phyloP scores from a whole-genome alignment of 768 basidiomycete species.

The Leccinum rimulosum region DNA sequence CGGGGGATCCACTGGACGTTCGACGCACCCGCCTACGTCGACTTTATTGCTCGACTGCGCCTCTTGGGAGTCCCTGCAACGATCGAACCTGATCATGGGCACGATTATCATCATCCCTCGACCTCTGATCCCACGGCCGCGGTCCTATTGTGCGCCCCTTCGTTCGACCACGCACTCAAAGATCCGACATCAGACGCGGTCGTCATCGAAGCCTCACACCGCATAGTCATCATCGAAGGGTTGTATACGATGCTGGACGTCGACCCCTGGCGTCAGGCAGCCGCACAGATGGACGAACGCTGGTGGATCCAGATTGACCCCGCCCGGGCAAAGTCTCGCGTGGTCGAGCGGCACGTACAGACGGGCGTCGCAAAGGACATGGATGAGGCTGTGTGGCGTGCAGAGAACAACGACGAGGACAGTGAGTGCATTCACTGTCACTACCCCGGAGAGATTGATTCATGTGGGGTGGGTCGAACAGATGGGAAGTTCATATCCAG shows the following conservation, averaged over 20 bases:
- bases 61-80: slow-evolving; percentile 20
- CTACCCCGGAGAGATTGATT: neutral
- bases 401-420: slow-evolving; percentile 75
- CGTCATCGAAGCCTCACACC: slow-evolving; percentile 57
- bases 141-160: slow-evolving; percentile 44
- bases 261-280: slow-evolving; percentile 69
- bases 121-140: slow-evolving; percentile 61
- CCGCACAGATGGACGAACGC: slow-evolving; percentile 67
- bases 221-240: slow-evolving; percentile 85
- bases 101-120: slow-evolving; percentile 39
- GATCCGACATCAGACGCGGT: slow-evolving; percentile 67
- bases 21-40: slow-evolving; percentile 66
- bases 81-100: neutral
- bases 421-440: slow-evolving; percentile 42
- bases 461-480: slow-evolving; percentile 14
- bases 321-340: slow-evolving; percentile 52
- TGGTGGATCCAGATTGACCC: slow-evolving; percentile 68
- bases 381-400: slow-evolving; percentile 63
- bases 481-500: slow-evolving; percentile 43
- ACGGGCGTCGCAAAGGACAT: slow-evolving; percentile 69
- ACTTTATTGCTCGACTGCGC: slow-evolving; percentile 61
- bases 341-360: slow-evolving; percentile 71
- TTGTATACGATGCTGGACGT: slow-evolving; percentile 80
- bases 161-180: slow-evolving; percentile 85
- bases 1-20: slow-evolving; percentile 94